Percentiles rank a stretch among this genome's conserved stretches.
Conservation (phyloP, 2,329 filamentous ascomycete genomes). For the Colletotrichum liriopes region DNA sequence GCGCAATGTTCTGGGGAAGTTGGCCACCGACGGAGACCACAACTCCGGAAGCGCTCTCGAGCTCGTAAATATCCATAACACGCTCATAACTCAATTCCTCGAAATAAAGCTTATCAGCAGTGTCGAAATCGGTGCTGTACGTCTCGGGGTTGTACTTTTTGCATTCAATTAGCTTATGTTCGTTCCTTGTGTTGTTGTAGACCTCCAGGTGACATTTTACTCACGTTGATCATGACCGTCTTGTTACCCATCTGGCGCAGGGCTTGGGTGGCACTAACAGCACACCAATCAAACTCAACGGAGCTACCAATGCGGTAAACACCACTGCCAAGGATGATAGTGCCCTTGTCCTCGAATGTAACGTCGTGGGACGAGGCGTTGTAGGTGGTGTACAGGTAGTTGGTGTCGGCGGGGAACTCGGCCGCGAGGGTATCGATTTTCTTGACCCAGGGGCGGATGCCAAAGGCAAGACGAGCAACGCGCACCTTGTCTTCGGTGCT, state of each 20-base stretch:
- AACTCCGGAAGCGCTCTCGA: constrained; percentile 87
- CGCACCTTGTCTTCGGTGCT: constrained; percentile 92
- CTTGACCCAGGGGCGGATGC: constrained; percentile 96
- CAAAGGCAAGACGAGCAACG: constrained; percentile 86
- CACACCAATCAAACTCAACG: constrained; percentile 99
- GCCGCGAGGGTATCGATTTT: constrained; percentile 98
- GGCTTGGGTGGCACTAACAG: constrained; percentile 89
- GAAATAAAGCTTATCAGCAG: constrained; percentile 93
- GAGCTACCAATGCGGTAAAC: constrained; percentile 98
- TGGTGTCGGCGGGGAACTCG: constrained; percentile 94
- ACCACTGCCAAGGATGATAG: constrained; percentile 90
- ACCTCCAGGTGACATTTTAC: constrained; percentile 45
- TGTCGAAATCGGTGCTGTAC: constrained; percentile 86
- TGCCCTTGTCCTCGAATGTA: constrained; percentile 92
- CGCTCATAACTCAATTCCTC: constrained; percentile 97
- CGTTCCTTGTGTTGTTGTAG: too few species aligned
- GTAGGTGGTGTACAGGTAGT: constrained; percentile 98
- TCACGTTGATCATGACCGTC: constrained; percentile 95
- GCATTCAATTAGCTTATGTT: constrained; percentile 20
- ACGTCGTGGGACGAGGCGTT: constrained; percentile 96
- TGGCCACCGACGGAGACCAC: constrained; percentile 97
- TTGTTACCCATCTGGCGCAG: constrained; percentile 92
- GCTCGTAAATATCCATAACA: constrained; percentile 98
- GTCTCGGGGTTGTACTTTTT: constrained; percentile 83
- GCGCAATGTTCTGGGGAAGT: constrained; percentile 96